Evolutionary conservation across 306 rosid genomes (phyloP).

Genomic region (Begonia peltatifolia): DNA sequence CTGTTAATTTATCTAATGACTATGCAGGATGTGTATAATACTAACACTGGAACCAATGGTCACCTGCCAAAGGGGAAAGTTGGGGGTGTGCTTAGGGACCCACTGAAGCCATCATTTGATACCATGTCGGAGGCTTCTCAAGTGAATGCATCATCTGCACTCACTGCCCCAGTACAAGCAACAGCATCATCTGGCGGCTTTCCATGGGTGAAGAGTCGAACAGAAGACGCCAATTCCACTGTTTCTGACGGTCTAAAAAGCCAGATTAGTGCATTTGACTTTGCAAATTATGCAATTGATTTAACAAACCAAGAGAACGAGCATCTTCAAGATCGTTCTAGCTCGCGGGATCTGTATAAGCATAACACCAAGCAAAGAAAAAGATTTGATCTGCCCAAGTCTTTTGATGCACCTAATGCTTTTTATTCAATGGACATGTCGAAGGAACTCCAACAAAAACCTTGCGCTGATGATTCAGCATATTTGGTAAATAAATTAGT

Average conservation of each 20-base stretch:
- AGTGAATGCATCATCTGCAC: slow-evolving; percentile 13
- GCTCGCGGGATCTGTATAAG: slow-evolving; percentile 6
- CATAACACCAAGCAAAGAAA: slow-evolving; percentile 17
- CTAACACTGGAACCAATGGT: slow-evolving; percentile 21
- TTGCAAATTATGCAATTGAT: slow-evolving; percentile 48
- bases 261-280: slow-evolving; percentile 70
- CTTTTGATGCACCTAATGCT: slow-evolving; percentile 37
- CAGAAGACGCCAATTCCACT: slow-evolving; percentile 43
- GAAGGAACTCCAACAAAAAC: slow-evolving; percentile 18
- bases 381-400: slow-evolving; percentile 15
- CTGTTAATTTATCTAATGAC: not conserved
- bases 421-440: slow-evolving; percentile 16
- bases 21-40: slow-evolving; percentile 26
- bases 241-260: slow-evolving; percentile 78
- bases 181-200: slow-evolving; percentile 41
- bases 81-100: slow-evolving; percentile 21
- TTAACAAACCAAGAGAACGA: slow-evolving; percentile 22
- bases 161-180: slow-evolving; percentile 34
- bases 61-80: slow-evolving; percentile 20
- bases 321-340: slow-evolving; percentile 14
- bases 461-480: slow-evolving; percentile 8
- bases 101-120: slow-evolving; percentile 25
- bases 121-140: slow-evolving; percentile 42
- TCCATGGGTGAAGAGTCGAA: slow-evolving; percentile 58
- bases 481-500: slow-evolving; percentile 20